phyloP scores from a whole-genome alignment of 768 basidiomycete species.

The Pulveroboletus ravenelii region DNA sequence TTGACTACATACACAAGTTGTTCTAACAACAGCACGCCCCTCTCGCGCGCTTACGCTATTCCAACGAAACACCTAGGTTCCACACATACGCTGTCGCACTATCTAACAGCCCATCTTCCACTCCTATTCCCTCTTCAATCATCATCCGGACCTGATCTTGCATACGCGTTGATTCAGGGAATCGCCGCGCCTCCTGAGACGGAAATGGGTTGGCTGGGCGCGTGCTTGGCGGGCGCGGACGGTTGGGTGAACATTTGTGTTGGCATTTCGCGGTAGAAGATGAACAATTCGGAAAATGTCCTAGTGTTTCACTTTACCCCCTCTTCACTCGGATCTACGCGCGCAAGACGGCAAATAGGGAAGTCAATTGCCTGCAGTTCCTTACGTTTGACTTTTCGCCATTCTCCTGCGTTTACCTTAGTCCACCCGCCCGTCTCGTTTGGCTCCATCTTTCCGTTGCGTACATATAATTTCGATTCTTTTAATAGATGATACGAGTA shows the following conservation, averaged over 20 bases:
- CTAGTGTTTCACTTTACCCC: background rate
- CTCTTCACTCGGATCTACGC: background rate
- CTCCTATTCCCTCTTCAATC: constrained; percentile 65
- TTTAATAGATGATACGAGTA: constrained; percentile 13
- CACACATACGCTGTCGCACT: constrained; percentile 63
- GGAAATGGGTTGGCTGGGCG: constrained; percentile 93
- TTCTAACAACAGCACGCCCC: constrained; percentile 3
- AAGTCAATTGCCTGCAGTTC: background rate
- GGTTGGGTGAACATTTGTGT: constrained; percentile 93
- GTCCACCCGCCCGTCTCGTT: background rate
- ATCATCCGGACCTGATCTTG: constrained; percentile 47
- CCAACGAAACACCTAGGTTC: constrained; percentile 45
- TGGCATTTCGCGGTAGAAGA: constrained; percentile 41
- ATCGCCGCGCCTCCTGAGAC: constrained; percentile 76
- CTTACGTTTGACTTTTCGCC: background rate
- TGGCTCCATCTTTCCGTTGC: background rate
- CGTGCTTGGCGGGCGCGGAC: constrained; percentile 87
- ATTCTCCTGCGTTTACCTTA: constrained; percentile 1
- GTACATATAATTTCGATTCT: constrained; percentile 8
- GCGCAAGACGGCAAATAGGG: background rate
- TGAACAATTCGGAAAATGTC: background rate
- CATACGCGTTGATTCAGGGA: constrained; percentile 81
- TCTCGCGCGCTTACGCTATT: background rate
- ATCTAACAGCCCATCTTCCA: constrained; percentile 71
- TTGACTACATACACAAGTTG: background rate